Base-by-base conservation (phyloP, 116 monocot species). In the Papilionanthe hybrid region DNA sequence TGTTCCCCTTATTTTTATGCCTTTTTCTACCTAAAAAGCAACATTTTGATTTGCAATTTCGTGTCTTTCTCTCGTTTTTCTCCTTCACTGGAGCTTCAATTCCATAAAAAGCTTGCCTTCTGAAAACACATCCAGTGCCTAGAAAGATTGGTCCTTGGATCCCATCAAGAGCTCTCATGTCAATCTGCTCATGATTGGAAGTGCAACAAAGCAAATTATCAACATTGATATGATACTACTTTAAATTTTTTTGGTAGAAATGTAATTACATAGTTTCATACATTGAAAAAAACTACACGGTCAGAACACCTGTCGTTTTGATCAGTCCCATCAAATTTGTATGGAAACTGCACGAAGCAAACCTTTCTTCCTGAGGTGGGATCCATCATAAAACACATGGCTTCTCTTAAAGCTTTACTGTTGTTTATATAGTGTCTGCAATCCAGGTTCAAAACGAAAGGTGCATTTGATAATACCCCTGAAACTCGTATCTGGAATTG, bases 351-450 rank as follows among this genome's bases (percentile, higher is more conserved):
- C 28, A 88, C 88, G 29, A 85, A 88, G 72, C 88, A 88, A 41
- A 88, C 75, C 83, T 85, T 88, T 80, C 83, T 85, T 45, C 88
- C 88, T 28, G 74, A 73, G 5, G 79, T 55, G 27, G 85, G 83
- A 80, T 88, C 88, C 88, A 88, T 88, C 85, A 88, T 63, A 55
- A 88, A 88, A 63, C 85, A 88, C 88, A 88, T 88, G 50, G 88
- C 85, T 72, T 88, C 88, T 56, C 85, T 73, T 20, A 88, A 45
- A 5, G 85, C 88, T 57, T 85, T 88, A 76, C 88, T 85, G 58
- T 88, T 88, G 85, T 88, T 88, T 55, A 88, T 78, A 17, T 88
- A 88, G 81, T 88, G 85, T 53, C 83, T 83, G 75, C 88, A 88
- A 53, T 88, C 85, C 27, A 85, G 73, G 57, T 88, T 85, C 81